Percentiles rank a stretch among this genome's conserved stretches.
phyloP scores from a whole-genome alignment of 1,139 yeast species.

The Debaryomycetaceae sp. region DNA sequence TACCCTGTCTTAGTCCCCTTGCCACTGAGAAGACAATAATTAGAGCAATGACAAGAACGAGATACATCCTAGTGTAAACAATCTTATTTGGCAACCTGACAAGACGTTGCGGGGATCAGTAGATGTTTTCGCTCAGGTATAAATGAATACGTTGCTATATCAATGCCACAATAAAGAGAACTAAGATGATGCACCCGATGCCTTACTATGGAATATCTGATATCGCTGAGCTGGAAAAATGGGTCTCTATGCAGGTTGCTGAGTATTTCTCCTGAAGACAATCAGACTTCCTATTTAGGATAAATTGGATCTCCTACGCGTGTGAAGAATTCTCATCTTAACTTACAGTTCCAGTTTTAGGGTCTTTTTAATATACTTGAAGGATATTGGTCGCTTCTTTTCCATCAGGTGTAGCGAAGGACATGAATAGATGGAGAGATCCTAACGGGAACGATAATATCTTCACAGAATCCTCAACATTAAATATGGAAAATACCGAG shows the following conservation, averaged over 20 bases:
- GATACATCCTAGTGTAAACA: not conserved
- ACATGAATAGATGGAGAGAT: conserved; percentile 6
- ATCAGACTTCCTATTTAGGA: conserved; percentile 1
- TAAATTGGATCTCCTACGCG: not conserved
- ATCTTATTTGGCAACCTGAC: too few species aligned
- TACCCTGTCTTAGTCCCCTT: conserved; percentile 19
- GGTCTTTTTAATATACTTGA: not conserved
- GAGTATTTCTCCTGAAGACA: not conserved
- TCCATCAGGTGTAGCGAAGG: not conserved
- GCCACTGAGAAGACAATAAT: conserved; percentile 8
- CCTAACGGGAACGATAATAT: conserved; percentile 4
- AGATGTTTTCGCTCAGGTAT: too few species aligned
- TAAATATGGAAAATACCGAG: conserved; percentile 1
- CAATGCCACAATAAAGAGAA: too few species aligned
- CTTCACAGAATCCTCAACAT: conserved; percentile 1
- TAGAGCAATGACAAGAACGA: not conserved
- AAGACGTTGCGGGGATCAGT: too few species aligned
- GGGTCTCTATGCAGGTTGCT: not conserved
- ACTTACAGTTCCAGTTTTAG: not conserved
- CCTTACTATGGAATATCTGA: not conserved
- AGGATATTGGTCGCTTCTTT: not conserved
- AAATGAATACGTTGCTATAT: too few species aligned
- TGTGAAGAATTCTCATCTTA: not conserved
- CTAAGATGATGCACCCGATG: not conserved
- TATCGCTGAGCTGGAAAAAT: not conserved